Evolutionary conservation across 176 grass and related monocot species (phyloP).

Genomic region (Oryza officinalis): DNA sequence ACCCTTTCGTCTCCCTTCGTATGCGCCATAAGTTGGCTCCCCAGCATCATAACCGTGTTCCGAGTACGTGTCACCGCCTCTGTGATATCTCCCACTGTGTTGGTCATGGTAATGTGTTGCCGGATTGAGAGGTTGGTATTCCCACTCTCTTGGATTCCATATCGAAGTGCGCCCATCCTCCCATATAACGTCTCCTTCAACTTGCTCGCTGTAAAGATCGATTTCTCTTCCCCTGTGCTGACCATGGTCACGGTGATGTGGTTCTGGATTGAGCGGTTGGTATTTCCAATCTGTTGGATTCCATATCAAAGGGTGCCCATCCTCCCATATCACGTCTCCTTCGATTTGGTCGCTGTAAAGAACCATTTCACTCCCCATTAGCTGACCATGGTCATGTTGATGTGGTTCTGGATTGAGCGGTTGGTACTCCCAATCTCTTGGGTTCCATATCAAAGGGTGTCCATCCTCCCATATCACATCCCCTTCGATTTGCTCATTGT

Average conservation of each 20-base stretch:
- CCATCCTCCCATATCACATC: not conserved
- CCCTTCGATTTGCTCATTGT: not conserved
- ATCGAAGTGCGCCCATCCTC: not conserved
- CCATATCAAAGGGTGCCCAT: not conserved
- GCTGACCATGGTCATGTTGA: not conserved
- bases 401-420: not conserved
- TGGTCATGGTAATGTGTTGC: not conserved
- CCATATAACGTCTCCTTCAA: not conserved
- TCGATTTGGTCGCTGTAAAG: not conserved
- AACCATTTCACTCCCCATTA: too few species aligned
- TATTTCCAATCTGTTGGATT: not conserved
- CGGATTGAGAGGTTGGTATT: not conserved
- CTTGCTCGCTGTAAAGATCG: too few species aligned
- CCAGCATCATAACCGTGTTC: not conserved
- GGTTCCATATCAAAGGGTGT: not conserved
- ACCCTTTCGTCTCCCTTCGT: slow-evolving; percentile 4
- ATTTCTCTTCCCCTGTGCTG: not conserved
- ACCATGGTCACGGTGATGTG: not conserved
- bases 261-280: not conserved
- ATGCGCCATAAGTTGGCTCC: not conserved
- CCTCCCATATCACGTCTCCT: not conserved
- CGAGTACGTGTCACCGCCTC: slow-evolving; percentile 31
- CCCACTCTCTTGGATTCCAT: not conserved
- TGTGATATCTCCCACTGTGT: not conserved
- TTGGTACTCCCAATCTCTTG: not conserved